Base-by-base conservation (phyloP, 768 basidiomycete genomes). In the Tremella mesenterica region DNA sequence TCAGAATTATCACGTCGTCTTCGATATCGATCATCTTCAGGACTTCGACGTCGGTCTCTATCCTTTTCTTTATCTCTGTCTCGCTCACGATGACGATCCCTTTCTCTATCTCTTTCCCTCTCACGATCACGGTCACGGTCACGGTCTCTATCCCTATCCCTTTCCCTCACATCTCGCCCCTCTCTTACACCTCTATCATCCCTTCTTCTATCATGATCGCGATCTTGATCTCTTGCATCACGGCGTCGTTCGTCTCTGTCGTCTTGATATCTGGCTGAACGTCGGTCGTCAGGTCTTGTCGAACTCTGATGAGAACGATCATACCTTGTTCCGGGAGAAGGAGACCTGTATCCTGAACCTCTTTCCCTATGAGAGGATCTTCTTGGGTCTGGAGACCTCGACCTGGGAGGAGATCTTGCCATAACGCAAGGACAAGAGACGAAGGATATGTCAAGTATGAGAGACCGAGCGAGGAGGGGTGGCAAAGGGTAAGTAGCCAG, bases 251-350 rank as follows among this genome's bases (percentile, higher is more conserved):
- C n/a, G n/a, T n/a, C n/a, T n/a, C 30, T 50, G 18, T 8, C 38
- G 45, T 57, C 54, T 26, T 53, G 54, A 30, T 44, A 53, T 25
- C 53, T 20, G 18, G 50, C 48, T n/a, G 31, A 8, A 6, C 47
- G 30, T 28, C 57, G 50, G 26, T 51, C 53, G 33, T 55, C 41
- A 33, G 53, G 59, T 49, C 59, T 38, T 50, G 44, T 25, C 36
- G 61, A 60, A 55, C 52, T 53, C 34, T 51, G 34, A 23, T 56
- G 52, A 36, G 61, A 53, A 20, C 59, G 54, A 38, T 64, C 62
- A 49, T 64, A 64, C 59, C 62, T 53, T 4, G 10, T 30, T n/a
- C n/a, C n/a, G 13, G 47, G 39, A 43, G 36, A 43, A 20, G 50
- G 50, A 47, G 14, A 20, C 23, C 20, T 25, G 36, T 21, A 50